Evolutionary conservation across 352 stramenopile species (phyloP).

Genomic region (Pythium biforme): DNA sequence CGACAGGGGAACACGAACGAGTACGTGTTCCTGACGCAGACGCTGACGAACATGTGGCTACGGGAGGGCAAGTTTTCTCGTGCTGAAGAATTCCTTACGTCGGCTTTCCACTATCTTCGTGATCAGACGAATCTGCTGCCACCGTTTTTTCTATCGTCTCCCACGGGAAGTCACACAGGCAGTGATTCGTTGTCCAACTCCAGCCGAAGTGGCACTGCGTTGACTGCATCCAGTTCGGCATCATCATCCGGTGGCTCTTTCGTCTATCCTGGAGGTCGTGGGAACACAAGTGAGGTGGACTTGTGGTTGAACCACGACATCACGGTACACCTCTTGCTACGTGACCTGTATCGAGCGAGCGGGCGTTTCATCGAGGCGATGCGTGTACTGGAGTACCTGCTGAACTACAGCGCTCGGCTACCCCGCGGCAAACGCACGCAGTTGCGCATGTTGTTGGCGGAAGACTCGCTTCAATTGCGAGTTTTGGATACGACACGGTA

Average conservation of each 20-base stretch:
- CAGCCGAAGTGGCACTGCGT: slow-evolving; percentile 62
- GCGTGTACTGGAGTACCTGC: slow-evolving; percentile 71
- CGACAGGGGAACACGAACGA: slow-evolving; percentile 82
- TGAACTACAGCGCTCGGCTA: slow-evolving; percentile 69
- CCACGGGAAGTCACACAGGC: slow-evolving; percentile 48
- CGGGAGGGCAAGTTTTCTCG: slow-evolving; percentile 72
- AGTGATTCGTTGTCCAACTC: slow-evolving; percentile 31
- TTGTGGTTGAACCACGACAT: slow-evolving; percentile 83
- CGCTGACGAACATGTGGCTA: slow-evolving; percentile 78
- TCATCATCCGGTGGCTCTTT: slow-evolving; percentile 70
- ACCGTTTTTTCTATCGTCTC: slow-evolving; percentile 55
- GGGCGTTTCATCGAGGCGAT: slow-evolving; percentile 78
- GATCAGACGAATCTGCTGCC: slow-evolving; percentile 69
- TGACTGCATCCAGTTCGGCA: slow-evolving; percentile 67
- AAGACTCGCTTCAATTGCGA: slow-evolving; percentile 72
- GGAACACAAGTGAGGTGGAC: slow-evolving; percentile 74
- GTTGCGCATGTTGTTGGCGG: slow-evolving; percentile 73
- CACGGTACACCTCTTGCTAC: slow-evolving; percentile 76
- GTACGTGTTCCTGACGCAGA: slow-evolving; percentile 82
- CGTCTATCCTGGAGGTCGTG: slow-evolving; percentile 37
- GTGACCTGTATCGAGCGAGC: slow-evolving; percentile 76
- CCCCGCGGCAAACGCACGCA: slow-evolving; percentile 79
- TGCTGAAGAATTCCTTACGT: slow-evolving; percentile 64
- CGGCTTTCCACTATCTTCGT: slow-evolving; percentile 62
- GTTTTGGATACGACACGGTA: slow-evolving; percentile 75